Evolutionary conservation across 257 asterid species (phyloP), one percentile per base, ranked within the genome.

Genomic region (Linderniella brevidens): DNA sequence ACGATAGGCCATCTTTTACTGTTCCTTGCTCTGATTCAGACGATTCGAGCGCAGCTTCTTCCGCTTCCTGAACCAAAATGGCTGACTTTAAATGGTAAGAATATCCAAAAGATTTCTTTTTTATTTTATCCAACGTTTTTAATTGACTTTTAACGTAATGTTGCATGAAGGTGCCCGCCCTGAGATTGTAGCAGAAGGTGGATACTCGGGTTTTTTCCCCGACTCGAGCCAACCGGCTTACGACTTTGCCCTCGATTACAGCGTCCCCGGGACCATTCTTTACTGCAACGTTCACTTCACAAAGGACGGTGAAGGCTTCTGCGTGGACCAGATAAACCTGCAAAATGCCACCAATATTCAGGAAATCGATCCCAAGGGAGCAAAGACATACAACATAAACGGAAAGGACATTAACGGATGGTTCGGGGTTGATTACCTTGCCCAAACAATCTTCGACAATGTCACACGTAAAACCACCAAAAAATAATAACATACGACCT

Each of bases 251-350:
- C 54, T 35, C 17, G 64, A 50, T 17, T 51, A 17, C 15, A 60
- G 86, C 59, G 37, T 78, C 68, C 64, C 59, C 0, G 72, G 86
- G 32, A 67, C 92, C 9, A 61, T 72, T 51, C 59, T 80, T 53
- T 75, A 78, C 29, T 88, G 97, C 70, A 79, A 88, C 61, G 61
- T 88, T 1, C 93, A 88, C 54, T 69, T 88, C 25, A 55, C 90
- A 5, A 75, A 77, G 59, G 95, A 88, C 55, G 61, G 57, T 19
- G 63, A 51, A 0, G 93, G 74, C 37, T 80, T 78, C 56, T 88
- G 97, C 43, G 49, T 58, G 17, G 14, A 68, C 0, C 68, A 58
- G 37, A 52, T 80, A 38, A 67, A 74, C 65, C 80, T 88, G 20
- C 65, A 60, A 48, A 88, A 88, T 48, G 49, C 82, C 32, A 83